These are phyloP conservation scores for Sporothrix phasma DNA, from an alignment of 2,329 filamentous ascomycete genomes.

Conservation along the genomic window DNA sequence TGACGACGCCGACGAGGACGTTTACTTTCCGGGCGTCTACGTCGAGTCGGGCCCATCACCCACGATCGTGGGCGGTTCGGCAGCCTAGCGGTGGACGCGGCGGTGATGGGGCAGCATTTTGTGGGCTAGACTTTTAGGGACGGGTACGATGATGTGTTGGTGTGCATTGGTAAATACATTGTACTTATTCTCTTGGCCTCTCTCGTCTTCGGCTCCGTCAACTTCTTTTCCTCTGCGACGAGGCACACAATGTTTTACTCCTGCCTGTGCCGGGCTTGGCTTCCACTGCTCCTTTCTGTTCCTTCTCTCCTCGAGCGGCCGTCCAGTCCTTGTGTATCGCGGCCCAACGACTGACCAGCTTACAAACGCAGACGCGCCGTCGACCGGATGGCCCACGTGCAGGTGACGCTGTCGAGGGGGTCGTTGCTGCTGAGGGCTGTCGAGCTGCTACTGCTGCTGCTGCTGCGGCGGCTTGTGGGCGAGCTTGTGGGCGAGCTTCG, in stretches of 20 bases:
- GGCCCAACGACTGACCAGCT: too few relatives aligned
- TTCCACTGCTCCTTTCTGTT: too few relatives aligned
- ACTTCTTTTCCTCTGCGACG: too few relatives aligned
- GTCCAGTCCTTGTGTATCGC: too few relatives aligned
- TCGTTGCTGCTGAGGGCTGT: neutral
- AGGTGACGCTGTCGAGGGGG: neutral
- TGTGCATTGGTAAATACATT: too few relatives aligned
- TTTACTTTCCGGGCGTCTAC: conserved; percentile 63
- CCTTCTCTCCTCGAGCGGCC: too few relatives aligned
- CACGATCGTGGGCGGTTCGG: conserved; percentile 22
- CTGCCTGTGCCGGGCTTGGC: too few relatives aligned
- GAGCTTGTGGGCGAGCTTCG: neutral
- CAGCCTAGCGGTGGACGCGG: neutral
- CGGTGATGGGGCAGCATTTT: neutral
- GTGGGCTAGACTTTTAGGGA: too few relatives aligned
- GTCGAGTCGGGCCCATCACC: conserved; percentile 46
- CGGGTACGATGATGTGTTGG: too few relatives aligned
- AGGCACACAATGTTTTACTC: too few relatives aligned
- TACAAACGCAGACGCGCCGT: neutral
- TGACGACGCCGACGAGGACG: conserved; percentile 49
- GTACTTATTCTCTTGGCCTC: too few relatives aligned
- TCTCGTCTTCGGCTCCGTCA: too few relatives aligned
- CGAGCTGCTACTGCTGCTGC: neutral
- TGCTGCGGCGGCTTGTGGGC: neutral
- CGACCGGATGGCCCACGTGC: neutral